Percentiles rank a stretch among this genome's conserved stretches.
Evolutionary conservation across 352 stramenopile genomes (phyloP).

Genomic region (Globisporangium splendens): DNA sequence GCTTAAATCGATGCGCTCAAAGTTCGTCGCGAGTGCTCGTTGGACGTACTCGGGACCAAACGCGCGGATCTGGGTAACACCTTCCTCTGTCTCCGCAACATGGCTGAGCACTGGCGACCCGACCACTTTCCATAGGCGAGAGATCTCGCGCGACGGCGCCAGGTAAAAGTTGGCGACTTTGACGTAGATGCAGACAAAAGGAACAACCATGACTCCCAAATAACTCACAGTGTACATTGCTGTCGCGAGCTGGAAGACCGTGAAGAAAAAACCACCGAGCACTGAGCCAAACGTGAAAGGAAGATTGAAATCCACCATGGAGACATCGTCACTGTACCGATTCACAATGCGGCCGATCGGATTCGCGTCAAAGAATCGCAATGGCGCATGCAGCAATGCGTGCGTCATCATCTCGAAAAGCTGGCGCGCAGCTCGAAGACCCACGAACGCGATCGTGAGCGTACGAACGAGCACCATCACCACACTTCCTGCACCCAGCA

Average conservation of each 20-base stretch:
- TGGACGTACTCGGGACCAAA: slow-evolving; percentile 23
- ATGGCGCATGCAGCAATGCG: slow-evolving; percentile 66
- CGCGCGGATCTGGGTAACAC: slow-evolving; percentile 30
- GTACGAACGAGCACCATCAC: slow-evolving; percentile 27
- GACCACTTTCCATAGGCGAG: slow-evolving; percentile 27
- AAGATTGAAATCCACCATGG: slow-evolving; percentile 75
- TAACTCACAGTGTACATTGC: slow-evolving; percentile 66
- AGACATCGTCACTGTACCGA: slow-evolving; percentile 82
- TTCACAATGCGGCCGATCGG: slow-evolving; percentile 83
- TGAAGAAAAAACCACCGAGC: slow-evolving; percentile 45
- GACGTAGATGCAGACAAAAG: slow-evolving; percentile 24
- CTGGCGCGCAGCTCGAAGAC: slow-evolving; percentile 23
- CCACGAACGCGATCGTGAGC: slow-evolving; percentile 19
- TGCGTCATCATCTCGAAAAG: slow-evolving; percentile 78
- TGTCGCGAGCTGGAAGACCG: slow-evolving; percentile 53
- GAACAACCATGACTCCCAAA: slow-evolving; percentile 56
- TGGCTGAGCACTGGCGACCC: slow-evolving; percentile 33
- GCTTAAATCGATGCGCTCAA: slow-evolving; percentile 11
- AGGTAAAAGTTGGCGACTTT: slow-evolving; percentile 19
- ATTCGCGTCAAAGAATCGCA: slow-evolving; percentile 89
- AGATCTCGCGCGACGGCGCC: slow-evolving; percentile 25
- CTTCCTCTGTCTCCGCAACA: slow-evolving; percentile 31
- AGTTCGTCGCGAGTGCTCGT: slow-evolving; percentile 21
- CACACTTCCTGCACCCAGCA: slow-evolving; percentile 9
- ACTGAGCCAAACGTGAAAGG: slow-evolving; percentile 16